phyloP scores from a whole-genome alignment of 768 basidiomycete species.

The Suillus variegatus region DNA sequence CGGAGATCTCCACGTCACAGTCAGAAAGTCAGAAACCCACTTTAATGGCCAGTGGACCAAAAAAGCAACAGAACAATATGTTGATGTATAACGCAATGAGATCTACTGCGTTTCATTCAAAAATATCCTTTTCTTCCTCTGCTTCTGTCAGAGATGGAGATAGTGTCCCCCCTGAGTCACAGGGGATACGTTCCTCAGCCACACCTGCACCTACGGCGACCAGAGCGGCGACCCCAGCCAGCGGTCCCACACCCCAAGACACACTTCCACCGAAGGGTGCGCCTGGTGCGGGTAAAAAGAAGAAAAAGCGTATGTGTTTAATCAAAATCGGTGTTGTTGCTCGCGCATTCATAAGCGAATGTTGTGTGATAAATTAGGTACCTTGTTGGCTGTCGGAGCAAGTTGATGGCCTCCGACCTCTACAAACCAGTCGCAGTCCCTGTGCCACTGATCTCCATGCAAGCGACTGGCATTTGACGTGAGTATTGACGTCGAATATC shows the following conservation, averaged over 20 bases:
- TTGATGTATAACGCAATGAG: constrained; percentile 79
- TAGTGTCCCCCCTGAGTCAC: constrained; percentile 26
- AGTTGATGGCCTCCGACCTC: neutral
- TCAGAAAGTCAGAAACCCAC: constrained; percentile 25
- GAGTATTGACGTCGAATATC: neutral
- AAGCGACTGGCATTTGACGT: neutral
- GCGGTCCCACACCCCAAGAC: constrained; percentile 47
- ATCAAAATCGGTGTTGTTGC: neutral
- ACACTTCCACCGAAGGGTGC: constrained; percentile 43
- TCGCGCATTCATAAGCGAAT: neutral
- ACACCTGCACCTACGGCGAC: constrained; percentile 37
- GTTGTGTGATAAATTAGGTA: constrained; percentile 21
- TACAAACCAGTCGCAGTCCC: neutral
- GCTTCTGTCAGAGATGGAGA: constrained; percentile 33
- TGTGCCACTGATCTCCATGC: neutral
- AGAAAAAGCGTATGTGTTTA: constrained; percentile 67
- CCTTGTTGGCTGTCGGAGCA: constrained; percentile 24
- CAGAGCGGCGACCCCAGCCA: constrained; percentile 32
- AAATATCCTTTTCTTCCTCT: constrained; percentile 47
- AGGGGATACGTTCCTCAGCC: constrained; percentile 30
- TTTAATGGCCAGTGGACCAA: constrained; percentile 34
- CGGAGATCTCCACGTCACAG: constrained; percentile 14
- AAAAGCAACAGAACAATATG: constrained; percentile 66
- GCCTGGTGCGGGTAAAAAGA: constrained; percentile 64
- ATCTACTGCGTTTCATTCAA: constrained; percentile 73